Evolutionary conservation across 345 rosid species (phyloP).

Genomic region (Nasturtium officinale): DNA sequence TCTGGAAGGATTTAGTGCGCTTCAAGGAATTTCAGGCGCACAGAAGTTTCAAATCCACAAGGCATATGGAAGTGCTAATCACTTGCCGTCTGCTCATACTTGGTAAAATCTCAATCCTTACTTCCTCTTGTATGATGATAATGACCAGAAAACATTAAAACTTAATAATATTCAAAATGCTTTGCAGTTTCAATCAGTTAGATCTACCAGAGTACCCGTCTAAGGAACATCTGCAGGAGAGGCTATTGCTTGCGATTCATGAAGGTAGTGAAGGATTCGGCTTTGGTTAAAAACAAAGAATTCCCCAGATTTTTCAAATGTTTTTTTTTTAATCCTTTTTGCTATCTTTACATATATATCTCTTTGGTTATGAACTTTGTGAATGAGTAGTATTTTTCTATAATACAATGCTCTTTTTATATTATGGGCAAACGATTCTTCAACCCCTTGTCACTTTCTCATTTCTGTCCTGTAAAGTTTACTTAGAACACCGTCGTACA

Average conservation of each 20-base stretch:
- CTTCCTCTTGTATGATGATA: background rate
- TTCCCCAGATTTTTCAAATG: background rate
- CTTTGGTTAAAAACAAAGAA: slow-evolving; percentile 57
- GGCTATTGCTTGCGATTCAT: slow-evolving; percentile 90
- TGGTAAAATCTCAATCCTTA: slow-evolving; percentile 53
- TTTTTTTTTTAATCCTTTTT: no score
- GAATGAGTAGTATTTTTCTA: slow-evolving; percentile 30
- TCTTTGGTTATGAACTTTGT: slow-evolving; percentile 19
- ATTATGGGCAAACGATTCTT: slow-evolving; percentile 5
- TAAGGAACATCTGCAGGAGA: slow-evolving; percentile 83
- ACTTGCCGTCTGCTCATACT: slow-evolving; percentile 96
- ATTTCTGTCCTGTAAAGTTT: slow-evolving; percentile 8
- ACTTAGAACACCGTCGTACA: background rate
- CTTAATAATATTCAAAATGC: background rate
- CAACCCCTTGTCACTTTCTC: background rate
- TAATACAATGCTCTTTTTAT: slow-evolving; percentile 12
- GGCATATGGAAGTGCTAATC: slow-evolving; percentile 91
- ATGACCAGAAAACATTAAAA: background rate
- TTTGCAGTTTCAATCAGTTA: slow-evolving; percentile 91
- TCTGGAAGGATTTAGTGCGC: slow-evolving; percentile 92
- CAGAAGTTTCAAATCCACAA: slow-evolving; percentile 99
- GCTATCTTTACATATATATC: background rate
- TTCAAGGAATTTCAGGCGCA: slow-evolving; percentile 93
- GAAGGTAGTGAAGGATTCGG: slow-evolving; percentile 98
- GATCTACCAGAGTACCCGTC: slow-evolving; percentile 97